Percentiles rank a stretch among this genome's conserved stretches.
Evolutionary conservation across 352 stramenopile genomes (phyloP).

Genomic region (Paralagenidium karlingii): DNA sequence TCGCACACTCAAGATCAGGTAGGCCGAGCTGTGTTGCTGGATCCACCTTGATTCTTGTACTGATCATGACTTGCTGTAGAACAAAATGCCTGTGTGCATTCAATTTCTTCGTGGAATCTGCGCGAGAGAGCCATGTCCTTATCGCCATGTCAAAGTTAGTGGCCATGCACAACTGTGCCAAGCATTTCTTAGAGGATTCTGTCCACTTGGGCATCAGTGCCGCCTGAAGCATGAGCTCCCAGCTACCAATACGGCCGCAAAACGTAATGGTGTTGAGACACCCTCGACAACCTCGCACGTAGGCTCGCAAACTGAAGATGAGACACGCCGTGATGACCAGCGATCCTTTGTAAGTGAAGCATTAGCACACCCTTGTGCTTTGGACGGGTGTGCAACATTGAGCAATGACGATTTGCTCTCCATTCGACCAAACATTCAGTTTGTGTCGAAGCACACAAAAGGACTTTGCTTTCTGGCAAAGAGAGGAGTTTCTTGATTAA

Average conservation of each 20-base stretch:
- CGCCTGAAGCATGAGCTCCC: slow-evolving; percentile 46
- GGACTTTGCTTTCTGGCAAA: too few species aligned
- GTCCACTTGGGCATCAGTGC: slow-evolving; percentile 32
- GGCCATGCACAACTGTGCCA: slow-evolving; percentile 39
- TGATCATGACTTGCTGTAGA: slow-evolving; percentile 17
- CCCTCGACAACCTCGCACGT: slow-evolving; percentile 35
- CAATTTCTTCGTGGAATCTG: slow-evolving; percentile 66
- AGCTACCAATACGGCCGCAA: slow-evolving; percentile 45
- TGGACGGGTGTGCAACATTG: too few species aligned
- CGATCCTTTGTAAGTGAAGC: background rate
- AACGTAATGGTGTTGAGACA: slow-evolving; percentile 43
- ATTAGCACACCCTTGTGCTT: too few species aligned
- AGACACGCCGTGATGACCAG: background rate
- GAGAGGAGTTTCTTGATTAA: too few species aligned
- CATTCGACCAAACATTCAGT: too few species aligned
- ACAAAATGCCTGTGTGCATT: slow-evolving; percentile 73
- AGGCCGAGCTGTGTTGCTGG: background rate
- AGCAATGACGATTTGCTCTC: too few species aligned
- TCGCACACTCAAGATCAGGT: slow-evolving; percentile 71
- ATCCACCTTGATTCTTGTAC: background rate
- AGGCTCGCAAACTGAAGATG: background rate
- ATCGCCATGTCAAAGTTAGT: slow-evolving; percentile 75
- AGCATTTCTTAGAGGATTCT: slow-evolving; percentile 58
- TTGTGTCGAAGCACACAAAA: too few species aligned
- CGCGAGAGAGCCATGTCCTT: slow-evolving; percentile 61